Base-by-base conservation (phyloP, 2,329 filamentous ascomycete genomes). In the Tolypocladium nubicola region DNA sequence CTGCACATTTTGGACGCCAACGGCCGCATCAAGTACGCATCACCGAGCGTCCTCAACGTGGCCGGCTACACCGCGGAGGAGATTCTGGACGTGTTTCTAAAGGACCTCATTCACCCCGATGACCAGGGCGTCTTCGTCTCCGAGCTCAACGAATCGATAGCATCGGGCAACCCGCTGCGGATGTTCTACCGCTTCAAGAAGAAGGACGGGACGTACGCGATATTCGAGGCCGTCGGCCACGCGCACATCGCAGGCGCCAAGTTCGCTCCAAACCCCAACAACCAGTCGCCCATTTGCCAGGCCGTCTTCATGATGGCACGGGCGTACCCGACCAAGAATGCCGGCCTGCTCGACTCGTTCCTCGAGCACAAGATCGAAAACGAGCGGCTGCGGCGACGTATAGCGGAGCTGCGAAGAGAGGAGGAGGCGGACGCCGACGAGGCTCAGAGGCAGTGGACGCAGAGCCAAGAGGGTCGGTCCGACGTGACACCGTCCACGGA, bases 361-460 rank as follows among this genome's bases (percentile, higher is more conserved):
- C 78, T 97, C 35, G 93, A 97, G 70, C 92, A 97, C 75, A 97
- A 97, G 73, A 93, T 96, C 56, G 93, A 97, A 71, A 96, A 97
- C 66, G 91, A 96, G 74, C 84, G 92, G 5, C 73, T 97, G 53
- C 85, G 84, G 66, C 88, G 90, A 64, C 85, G 90, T 49, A 96
- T 97, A 60, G 85, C 87, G 21, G 90, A 95, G 72, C 77, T 97
- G 56, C 89, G 89, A 63, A 81, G 83, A 60, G 93, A 97, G 71
- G 93, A 97, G 70, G 84, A 87, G 57, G 89, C 92, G 56, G 92
- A 95, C 60, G 79, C 80, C 19, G 87, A 88, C 59, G 82, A 85
- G 58, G 81, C 84, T 55, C 81, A 85, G 58, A 78, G 79, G 60
- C 79, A 85, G 50, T 86, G 82, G 77, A 68, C 76, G 47, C 81